Conservation (phyloP, 2,329 filamentous ascomycete species). For the Purpureocillium takamizusanense region DNA sequence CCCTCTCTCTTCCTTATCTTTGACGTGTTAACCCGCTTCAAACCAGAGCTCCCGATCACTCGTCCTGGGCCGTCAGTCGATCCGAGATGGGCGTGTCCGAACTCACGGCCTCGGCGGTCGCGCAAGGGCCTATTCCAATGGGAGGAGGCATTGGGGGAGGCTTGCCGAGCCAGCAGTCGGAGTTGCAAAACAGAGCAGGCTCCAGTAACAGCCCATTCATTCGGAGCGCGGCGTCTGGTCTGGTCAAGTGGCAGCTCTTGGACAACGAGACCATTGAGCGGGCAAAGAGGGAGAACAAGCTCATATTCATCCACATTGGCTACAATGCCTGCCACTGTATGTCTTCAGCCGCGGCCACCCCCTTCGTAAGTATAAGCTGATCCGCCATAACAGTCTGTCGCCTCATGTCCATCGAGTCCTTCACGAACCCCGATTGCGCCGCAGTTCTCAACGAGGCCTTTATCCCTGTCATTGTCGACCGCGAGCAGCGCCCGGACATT, state of each 20-base stretch:
- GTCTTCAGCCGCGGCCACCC: slow-evolving; percentile 22
- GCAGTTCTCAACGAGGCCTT: slow-evolving; percentile 77
- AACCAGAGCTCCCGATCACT: too few species aligned
- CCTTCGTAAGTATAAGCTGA: too few species aligned
- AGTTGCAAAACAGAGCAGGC: slow-evolving; percentile 25
- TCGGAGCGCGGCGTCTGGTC: slow-evolving; percentile 67
- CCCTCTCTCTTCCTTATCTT: background rate
- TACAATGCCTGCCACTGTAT: slow-evolving; percentile 92
- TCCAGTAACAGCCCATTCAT: slow-evolving; percentile 46
- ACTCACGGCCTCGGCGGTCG: slow-evolving; percentile 25
- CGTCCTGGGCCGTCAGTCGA: background rate
- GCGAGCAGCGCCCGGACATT: slow-evolving; percentile 87
- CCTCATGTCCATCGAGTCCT: slow-evolving; percentile 89
- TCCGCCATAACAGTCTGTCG: slow-evolving; percentile 56
- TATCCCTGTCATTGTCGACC: slow-evolving; percentile 85
- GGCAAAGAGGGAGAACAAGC: slow-evolving; percentile 72
- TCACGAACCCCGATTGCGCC: slow-evolving; percentile 74
- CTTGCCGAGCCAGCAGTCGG: slow-evolving; percentile 7
- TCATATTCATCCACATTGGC: slow-evolving; percentile 90
- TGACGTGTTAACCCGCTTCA: background rate
- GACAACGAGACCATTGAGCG: slow-evolving; percentile 66
- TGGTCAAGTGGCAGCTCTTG: slow-evolving; percentile 88
- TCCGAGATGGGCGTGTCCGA: slow-evolving; percentile 26
- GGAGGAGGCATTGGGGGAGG: slow-evolving; percentile 10
- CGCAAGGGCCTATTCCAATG: slow-evolving; percentile 18